phyloP scores from a whole-genome alignment of 345 rosid species.

The Combretum micranthum region DNA sequence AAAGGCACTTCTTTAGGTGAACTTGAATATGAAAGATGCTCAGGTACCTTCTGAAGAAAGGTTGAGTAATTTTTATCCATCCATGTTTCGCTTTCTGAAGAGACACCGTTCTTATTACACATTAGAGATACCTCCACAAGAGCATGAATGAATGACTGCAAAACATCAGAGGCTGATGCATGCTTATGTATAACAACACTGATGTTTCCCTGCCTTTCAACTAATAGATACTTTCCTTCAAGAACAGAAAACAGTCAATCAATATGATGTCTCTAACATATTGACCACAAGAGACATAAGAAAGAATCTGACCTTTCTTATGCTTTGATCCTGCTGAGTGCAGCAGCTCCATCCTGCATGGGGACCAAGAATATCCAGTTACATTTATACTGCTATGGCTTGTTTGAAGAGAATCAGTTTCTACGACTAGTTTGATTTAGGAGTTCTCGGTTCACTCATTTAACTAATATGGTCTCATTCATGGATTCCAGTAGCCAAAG shows the following conservation, averaged over 20 bases:
- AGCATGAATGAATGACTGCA: constrained; percentile 73
- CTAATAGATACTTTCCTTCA: constrained; percentile 60
- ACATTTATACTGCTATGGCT: too few species aligned
- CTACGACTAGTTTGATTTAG: too few species aligned
- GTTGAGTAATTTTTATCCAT: constrained; percentile 57
- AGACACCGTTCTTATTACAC: constrained; percentile 15
- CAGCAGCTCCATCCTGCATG: constrained; percentile 40
- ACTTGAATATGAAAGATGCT: not conserved
- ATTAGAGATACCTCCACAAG: constrained; percentile 40
- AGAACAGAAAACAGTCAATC: constrained; percentile 7
- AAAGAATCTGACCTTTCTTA: constrained; percentile 33
- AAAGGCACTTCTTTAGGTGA: not conserved
- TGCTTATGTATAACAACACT: constrained; percentile 54
- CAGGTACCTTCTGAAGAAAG: constrained; percentile 58
- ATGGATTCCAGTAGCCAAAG: too few species aligned
- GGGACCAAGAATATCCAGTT: constrained; percentile 5
- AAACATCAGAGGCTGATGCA: constrained; percentile 48
- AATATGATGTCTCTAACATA: constrained; percentile 6
- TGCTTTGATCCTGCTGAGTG: constrained; percentile 28
- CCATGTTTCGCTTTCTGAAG: constrained; percentile 61
- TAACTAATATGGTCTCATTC: too few species aligned
- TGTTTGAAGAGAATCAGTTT: too few species aligned
- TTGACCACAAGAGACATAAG: not conserved
- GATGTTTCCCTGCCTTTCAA: constrained; percentile 41
- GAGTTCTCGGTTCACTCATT: too few species aligned